Evolutionary conservation across 1,284 basidiomycete species (phyloP).

Genomic region (Moesziomyces sp.): DNA sequence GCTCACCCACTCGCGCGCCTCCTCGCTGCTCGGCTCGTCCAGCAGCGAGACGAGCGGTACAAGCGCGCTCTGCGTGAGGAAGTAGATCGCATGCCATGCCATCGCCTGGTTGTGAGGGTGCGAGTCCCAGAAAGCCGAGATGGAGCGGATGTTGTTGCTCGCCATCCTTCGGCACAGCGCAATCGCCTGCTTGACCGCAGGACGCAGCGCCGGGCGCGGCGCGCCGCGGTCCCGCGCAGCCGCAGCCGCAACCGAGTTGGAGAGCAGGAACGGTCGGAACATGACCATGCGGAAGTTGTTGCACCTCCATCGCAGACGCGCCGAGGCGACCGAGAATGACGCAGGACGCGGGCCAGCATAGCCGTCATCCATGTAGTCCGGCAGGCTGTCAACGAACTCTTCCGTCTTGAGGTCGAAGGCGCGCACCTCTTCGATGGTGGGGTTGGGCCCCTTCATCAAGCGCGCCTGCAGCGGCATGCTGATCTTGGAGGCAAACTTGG

Average conservation of each 20-base stretch:
- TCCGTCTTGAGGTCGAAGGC: constrained; percentile 46
- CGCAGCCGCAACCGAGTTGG: constrained; percentile 41
- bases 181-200: constrained; percentile 48
- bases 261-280: constrained; percentile 52
- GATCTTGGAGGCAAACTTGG: constrained; percentile 47
- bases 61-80: constrained; percentile 48
- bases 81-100: constrained; percentile 52
- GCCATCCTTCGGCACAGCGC: constrained; percentile 48
- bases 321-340: constrained; percentile 45
- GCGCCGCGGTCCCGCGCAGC: constrained; percentile 34
- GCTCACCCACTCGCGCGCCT: constrained; percentile 40
- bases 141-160: constrained; percentile 45
- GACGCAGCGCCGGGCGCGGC: constrained; percentile 31
- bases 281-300: constrained; percentile 55
- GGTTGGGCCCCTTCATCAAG: constrained; percentile 38
- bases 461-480: constrained; percentile 46
- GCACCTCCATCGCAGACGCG: constrained; percentile 44
- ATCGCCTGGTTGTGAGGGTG: constrained; percentile 52
- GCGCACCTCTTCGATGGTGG: constrained; percentile 47
- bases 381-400: constrained; percentile 45
- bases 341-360: constrained; percentile 29
- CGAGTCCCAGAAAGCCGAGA: constrained; percentile 47
- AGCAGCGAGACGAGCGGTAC: constrained; percentile 48
- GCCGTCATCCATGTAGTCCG: constrained; percentile 43
- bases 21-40: constrained; percentile 33